A percentile compares a stretch with the other conserved stretches of the same genome.
phyloP scores from a whole-genome alignment of 495 filamentous ascomycete genomes.

The Stereocaulon alpinum region DNA sequence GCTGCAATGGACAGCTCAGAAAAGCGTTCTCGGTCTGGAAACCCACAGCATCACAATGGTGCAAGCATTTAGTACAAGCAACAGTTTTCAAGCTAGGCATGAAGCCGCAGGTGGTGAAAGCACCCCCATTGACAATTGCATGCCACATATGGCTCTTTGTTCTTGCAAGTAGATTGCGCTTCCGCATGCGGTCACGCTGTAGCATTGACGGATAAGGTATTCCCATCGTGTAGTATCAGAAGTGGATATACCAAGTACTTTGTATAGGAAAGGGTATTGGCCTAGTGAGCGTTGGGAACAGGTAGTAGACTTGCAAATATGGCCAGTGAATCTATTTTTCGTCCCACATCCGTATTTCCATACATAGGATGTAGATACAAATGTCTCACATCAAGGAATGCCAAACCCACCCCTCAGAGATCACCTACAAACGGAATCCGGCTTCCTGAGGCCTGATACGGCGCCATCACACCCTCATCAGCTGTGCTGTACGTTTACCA shows the following conservation, averaged over 20 bases:
- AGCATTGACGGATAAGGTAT: not conserved
- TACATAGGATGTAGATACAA: not conserved
- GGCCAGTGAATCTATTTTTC: too few species aligned
- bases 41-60: too few species aligned
- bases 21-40: too few species aligned
- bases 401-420: constrained; percentile 6
- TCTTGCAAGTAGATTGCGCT: not conserved
- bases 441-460: constrained; percentile 9
- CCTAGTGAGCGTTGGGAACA: not conserved
- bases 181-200: not conserved
- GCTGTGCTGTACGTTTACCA: constrained; percentile 14
- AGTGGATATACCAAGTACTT: not conserved
- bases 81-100: not conserved
- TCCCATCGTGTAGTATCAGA: not conserved
- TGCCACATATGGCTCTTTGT: not conserved
- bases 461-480: constrained; percentile 3
- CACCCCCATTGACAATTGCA: not conserved
- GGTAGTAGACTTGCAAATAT: too few species aligned
- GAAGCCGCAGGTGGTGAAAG: not conserved
- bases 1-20: too few species aligned
- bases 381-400: not conserved
- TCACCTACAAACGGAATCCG: constrained; percentile 20
- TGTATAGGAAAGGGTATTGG: not conserved
- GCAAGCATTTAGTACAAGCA: not conserved
- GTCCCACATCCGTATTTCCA: too few species aligned